Evolutionary conservation across 2,329 filamentous ascomycete species (phyloP).

Genomic region (Paraphoma sp.): DNA sequence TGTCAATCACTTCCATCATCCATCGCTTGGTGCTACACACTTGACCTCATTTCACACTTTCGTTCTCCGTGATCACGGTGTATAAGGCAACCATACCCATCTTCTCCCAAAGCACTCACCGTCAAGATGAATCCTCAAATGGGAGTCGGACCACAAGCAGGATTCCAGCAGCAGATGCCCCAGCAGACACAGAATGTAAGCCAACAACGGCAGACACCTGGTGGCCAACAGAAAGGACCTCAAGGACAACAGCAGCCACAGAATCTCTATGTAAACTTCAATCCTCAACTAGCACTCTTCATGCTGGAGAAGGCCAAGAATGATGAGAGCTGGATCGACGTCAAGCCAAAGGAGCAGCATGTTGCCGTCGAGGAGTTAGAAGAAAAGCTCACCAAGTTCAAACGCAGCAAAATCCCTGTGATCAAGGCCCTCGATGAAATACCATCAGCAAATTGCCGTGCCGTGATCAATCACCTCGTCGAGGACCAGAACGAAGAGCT

Average conservation of each 20-base stretch:
- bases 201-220: conserved; percentile 24
- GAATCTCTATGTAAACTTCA: conserved; percentile 13
- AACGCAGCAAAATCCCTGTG: conserved; percentile 23
- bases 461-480: conserved; percentile 34
- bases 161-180: conserved; percentile 10
- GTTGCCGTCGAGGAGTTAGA: conserved; percentile 29
- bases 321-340: conserved; percentile 32
- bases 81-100: background rate
- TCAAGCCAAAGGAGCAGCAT: conserved; percentile 28
- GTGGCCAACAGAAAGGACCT: conserved; percentile 15
- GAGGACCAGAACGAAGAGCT: conserved; percentile 34
- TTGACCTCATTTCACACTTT: background rate
- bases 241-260: conserved; percentile 12
- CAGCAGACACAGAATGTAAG: conserved; percentile 22
- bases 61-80: background rate
- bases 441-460: conserved; percentile 31
- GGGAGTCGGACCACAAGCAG: conserved; percentile 14
- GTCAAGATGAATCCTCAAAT: conserved; percentile 18
- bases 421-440: conserved; percentile 31
- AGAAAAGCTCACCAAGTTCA: conserved; percentile 28
- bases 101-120: background rate
- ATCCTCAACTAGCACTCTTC: conserved; percentile 34
- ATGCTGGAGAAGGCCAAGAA: conserved; percentile 30
- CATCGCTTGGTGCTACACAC: background rate
- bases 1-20: conserved; percentile 9